A percentile compares a stretch with the other conserved stretches of the same genome.
These are phyloP conservation scores for Tilletia walkeri DNA, from an alignment of 1,284 basidiomycete genomes.

Conservation along the genomic window DNA sequence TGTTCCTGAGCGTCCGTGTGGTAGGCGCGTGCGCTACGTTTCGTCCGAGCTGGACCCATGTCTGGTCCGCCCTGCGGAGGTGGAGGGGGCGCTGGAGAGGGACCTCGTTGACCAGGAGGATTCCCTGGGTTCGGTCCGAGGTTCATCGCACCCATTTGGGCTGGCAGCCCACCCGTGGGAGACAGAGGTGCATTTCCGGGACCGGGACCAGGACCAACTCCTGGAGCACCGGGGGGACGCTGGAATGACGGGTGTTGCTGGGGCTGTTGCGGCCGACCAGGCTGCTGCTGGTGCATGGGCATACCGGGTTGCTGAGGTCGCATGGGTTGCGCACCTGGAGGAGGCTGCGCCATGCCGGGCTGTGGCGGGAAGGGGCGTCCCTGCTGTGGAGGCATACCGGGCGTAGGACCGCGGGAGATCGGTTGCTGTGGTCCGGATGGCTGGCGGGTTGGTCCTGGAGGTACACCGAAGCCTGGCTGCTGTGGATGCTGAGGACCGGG, in stretches of 20 bases:
- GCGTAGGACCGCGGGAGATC: conserved; percentile 4
- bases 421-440: conserved; percentile 7
- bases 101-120: not conserved
- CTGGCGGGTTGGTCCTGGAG: conserved; percentile 9
- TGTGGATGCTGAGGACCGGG: not conserved
- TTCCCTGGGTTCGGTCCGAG: conserved; percentile 19
- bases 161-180: conserved; percentile 16
- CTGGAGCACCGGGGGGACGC: conserved; percentile 20
- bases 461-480: conserved; percentile 1
- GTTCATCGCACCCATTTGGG: conserved; percentile 37
- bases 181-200: not conserved
- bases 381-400: conserved; percentile 1
- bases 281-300: conserved; percentile 18
- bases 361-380: not conserved
- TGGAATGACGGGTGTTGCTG: conserved; percentile 30
- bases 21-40: conserved; percentile 54
- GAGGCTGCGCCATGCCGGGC: not conserved
- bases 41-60: conserved; percentile 42
- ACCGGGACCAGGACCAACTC: conserved; percentile 21
- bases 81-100: conserved; percentile 8
- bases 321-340: not conserved
- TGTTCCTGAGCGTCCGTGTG: conserved; percentile 45
- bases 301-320: conserved; percentile 10
- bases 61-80: conserved; percentile 17
- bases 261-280: conserved; percentile 22